A percentile compares a stretch with the other conserved stretches of the same genome.
These are phyloP conservation scores for Pseudozyma pruni DNA, from an alignment of 1,284 basidiomycete genomes.

Conservation along the genomic window DNA sequence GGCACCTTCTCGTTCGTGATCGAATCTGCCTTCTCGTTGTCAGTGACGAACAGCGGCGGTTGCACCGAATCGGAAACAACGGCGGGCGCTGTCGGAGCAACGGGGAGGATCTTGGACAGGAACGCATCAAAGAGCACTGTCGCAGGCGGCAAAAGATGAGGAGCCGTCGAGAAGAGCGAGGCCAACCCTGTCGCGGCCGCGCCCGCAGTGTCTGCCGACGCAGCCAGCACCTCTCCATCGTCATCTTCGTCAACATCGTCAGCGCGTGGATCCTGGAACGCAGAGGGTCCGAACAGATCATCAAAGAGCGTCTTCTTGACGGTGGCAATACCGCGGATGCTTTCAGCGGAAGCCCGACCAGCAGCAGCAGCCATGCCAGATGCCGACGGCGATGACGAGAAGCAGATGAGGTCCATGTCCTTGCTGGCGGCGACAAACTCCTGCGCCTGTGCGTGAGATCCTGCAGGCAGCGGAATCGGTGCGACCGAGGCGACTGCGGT, in stretches of 20 bases:
- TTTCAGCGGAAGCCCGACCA: conserved; percentile 30
- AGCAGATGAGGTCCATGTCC: conserved; percentile 48
- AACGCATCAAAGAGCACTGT: conserved; percentile 79
- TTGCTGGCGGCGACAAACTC: conserved; percentile 48
- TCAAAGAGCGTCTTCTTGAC: conserved; percentile 80
- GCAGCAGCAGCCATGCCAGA: conserved; percentile 15
- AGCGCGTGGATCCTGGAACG: conserved; percentile 65
- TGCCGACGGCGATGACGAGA: conserved; percentile 43
- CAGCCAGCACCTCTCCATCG: conserved; percentile 3
- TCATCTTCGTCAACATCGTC: conserved; percentile 23
- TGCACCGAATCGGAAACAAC: background rate
- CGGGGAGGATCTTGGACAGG: conserved; percentile 75
- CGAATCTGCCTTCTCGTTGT: conserved; percentile 7
- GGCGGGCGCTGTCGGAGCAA: conserved; percentile 8
- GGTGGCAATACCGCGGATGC: conserved; percentile 75
- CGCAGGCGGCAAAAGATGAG: conserved; percentile 83
- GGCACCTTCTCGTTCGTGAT: background rate
- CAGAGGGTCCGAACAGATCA: conserved; percentile 81
- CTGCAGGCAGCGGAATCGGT: conserved; percentile 23
- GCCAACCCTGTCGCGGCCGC: conserved; percentile 55
- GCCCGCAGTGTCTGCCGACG: conserved; percentile 1
- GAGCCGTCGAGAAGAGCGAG: conserved; percentile 77
- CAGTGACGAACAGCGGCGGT: background rate
- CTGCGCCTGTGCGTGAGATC: conserved; percentile 10
- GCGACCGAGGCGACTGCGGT: conserved; percentile 19